These are phyloP conservation scores for Brasilioporus rufonigricans DNA, from an alignment of 768 basidiomycete species.

Conservation along the genomic window DNA sequence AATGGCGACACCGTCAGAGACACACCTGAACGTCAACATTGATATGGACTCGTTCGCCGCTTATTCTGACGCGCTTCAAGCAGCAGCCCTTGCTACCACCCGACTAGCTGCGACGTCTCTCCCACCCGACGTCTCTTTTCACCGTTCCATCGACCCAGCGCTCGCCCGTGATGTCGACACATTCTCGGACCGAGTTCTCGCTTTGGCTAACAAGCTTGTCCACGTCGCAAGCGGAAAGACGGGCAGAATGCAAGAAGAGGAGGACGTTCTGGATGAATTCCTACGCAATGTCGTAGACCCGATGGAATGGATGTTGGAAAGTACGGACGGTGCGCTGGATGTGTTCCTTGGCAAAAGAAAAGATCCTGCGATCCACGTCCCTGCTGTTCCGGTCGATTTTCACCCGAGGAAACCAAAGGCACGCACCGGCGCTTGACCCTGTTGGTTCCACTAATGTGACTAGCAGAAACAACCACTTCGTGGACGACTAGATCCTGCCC, in stretches of 20 bases:
- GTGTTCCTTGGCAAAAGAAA: slow-evolving; percentile 70
- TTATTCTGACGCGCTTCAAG: slow-evolving; percentile 59
- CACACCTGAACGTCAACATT: slow-evolving; percentile 4
- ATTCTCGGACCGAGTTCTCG: slow-evolving; percentile 64
- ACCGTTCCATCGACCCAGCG: slow-evolving; percentile 76
- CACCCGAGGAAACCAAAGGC: slow-evolving; percentile 34
- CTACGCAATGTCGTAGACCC: slow-evolving; percentile 74
- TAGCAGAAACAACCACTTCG: slow-evolving; percentile 36
- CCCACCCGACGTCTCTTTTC: slow-evolving; percentile 80
- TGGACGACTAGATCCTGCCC: slow-evolving; percentile 52
- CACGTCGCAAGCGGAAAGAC: slow-evolving; percentile 42
- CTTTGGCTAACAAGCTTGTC: slow-evolving; percentile 64
- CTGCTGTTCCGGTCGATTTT: slow-evolving; percentile 32
- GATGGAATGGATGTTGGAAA: slow-evolving; percentile 83
- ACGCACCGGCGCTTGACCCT: neutral
- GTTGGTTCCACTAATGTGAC: slow-evolving; percentile 7
- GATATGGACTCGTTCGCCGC: slow-evolving; percentile 42
- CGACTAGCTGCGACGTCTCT: slow-evolving; percentile 55
- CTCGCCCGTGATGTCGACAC: slow-evolving; percentile 71
- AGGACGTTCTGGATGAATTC: slow-evolving; percentile 85
- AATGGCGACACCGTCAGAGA: slow-evolving; percentile 14
- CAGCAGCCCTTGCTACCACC: slow-evolving; percentile 60
- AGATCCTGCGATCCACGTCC: slow-evolving; percentile 59
- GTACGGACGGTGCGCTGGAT: slow-evolving; percentile 83
- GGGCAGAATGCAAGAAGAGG: slow-evolving; percentile 53